These are phyloP conservation scores for Mediolabrus comicus DNA, from an alignment of 108 stramenopile species.

Conservation along the genomic window DNA sequence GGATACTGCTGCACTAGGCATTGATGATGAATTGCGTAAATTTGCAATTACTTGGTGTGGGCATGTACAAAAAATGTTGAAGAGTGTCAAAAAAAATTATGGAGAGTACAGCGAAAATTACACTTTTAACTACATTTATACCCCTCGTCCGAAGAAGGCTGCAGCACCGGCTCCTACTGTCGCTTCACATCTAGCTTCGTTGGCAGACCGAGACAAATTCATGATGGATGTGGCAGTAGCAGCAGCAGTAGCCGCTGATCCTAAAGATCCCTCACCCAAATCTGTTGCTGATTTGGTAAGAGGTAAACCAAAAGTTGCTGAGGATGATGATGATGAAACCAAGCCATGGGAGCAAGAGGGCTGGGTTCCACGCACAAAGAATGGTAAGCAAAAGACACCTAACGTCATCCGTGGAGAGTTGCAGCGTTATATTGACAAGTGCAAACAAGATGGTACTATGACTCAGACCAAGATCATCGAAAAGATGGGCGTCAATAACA, in stretches of 20 bases:
- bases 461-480: slow-evolving; percentile 39
- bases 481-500: slow-evolving; percentile 36
- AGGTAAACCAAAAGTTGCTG: background rate
- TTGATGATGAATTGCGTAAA: background rate
- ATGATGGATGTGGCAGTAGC: background rate
- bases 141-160: slow-evolving; percentile 14
- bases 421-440: slow-evolving; percentile 42
- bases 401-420: slow-evolving; percentile 42
- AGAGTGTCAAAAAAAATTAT: background rate
- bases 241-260: background rate
- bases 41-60: slow-evolving; percentile 14
- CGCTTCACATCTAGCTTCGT: background rate
- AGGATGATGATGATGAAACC: slow-evolving; percentile 10
- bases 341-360: slow-evolving; percentile 37
- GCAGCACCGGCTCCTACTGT: background rate
- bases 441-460: slow-evolving; percentile 23
- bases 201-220: background rate
- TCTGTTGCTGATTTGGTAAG: background rate
- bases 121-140: slow-evolving; percentile 13
- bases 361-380: slow-evolving; percentile 20
- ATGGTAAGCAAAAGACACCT: slow-evolving; percentile 43
- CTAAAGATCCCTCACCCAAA: background rate
- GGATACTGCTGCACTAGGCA: background rate
- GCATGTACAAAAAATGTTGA: slow-evolving; percentile 12
- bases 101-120: slow-evolving; percentile 14